Conservation (phyloP, 345 rosid species). For the Ricinus communis region DNA sequence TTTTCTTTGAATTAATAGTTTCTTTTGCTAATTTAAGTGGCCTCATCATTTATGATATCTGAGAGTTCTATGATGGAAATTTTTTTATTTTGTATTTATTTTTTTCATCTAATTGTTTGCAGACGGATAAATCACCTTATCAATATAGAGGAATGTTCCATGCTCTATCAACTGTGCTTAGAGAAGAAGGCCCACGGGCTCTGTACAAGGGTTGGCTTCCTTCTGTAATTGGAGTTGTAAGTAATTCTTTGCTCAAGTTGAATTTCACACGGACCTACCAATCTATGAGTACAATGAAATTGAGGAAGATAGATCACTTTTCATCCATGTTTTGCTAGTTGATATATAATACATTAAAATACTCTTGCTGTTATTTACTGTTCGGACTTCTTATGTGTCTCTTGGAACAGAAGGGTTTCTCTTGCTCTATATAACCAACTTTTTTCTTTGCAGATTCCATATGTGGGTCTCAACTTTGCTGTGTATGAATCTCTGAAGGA, state of each 20-base stretch:
- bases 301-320: neutral
- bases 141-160: slow-evolving; percentile 81
- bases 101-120: slow-evolving; percentile 23
- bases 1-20: neutral
- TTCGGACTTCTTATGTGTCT: neutral
- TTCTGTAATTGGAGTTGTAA: slow-evolving; percentile 98
- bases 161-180: slow-evolving; percentile 65
- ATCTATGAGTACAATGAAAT: slow-evolving; percentile 1
- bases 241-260: slow-evolving; percentile 24
- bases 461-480: slow-evolving; percentile 89
- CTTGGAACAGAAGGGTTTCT: neutral
- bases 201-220: slow-evolving; percentile 99
- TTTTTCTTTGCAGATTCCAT: slow-evolving; percentile 56
- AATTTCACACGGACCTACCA: neutral
- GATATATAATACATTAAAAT: neutral
- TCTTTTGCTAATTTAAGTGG: neutral
- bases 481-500: slow-evolving; percentile 87
- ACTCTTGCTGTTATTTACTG: neutral
- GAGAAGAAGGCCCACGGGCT: slow-evolving; percentile 85
- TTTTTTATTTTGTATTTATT: neutral
- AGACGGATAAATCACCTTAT: slow-evolving; percentile 77
- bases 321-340: neutral
- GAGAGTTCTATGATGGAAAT: neutral
- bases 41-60: neutral
- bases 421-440: neutral